Base-by-base conservation (phyloP, 345 rosid species). In the Moringa oleifera region DNA sequence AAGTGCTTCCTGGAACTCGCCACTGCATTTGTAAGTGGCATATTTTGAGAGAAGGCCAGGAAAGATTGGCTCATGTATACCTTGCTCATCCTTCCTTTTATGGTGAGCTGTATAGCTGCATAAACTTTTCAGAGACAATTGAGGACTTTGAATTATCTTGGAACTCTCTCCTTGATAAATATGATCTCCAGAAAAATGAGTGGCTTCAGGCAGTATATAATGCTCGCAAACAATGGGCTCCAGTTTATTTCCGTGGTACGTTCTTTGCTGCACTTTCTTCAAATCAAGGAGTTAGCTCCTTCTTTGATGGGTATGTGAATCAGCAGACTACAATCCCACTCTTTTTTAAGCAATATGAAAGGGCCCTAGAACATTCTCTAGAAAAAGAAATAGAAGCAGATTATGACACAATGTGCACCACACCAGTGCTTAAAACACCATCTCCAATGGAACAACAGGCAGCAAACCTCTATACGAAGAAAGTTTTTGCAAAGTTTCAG, bases 381-480 rank as follows among this genome's bases (percentile, higher is more conserved):
- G 85, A 82, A 66, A 82, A 72, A 70, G 87, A 85, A 79, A 75
- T 78, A 67, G 87, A 85, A 69, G 82, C 85, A n/a, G 90, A 80
- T 73, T 80, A 71, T 71, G 84, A 82, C 68, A 82, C 90, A 57
- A 64, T 69, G 41, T 77, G 79, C 75, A 73, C 85, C 19, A 66
- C 79, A 20, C 87, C 78, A 4, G 61, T 77, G 53, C 75, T 80
- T 23, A 85, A 75, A 79, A 85, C 87, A 52, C 87, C 87, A 23
- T 85, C 90, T 4, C 90, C 90, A 54, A 80, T 85, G 90, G 87
- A 85, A 68, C 83, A 79, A 74, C 87, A 80, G 77, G 85, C 90
- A 53, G 78, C 90, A 64, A 79, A 78, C 66, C 68, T 85, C 51
- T 85, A 85, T 56, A 74, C 85, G 18, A 85, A 75, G 73, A 77